phyloP scores from a whole-genome alignment of 2,329 filamentous ascomycete species.

The Capronia epimyces region DNA sequence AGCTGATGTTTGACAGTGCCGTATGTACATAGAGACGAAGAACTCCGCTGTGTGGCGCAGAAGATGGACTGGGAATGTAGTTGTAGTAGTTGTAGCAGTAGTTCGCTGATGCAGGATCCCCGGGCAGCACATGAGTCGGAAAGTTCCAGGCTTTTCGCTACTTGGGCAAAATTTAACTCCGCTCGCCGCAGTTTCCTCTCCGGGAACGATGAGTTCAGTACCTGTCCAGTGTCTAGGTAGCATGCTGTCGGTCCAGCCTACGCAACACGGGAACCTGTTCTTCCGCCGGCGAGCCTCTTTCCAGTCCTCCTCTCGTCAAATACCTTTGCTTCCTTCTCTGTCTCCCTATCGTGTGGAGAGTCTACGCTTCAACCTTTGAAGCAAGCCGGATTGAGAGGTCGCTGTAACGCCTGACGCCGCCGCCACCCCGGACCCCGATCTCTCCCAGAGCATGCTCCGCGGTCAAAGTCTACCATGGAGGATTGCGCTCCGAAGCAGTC shows the following conservation, averaged over 20 bases:
- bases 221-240: background rate
- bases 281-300: background rate
- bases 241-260: background rate
- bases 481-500: constrained; percentile 51
- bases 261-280: background rate
- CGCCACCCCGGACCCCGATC: background rate
- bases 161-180: constrained; percentile 10
- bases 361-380: background rate
- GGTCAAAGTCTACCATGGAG: constrained; percentile 62
- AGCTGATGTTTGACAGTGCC: constrained; percentile 11
- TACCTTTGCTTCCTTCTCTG: background rate
- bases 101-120: too few relatives aligned
- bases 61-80: too few relatives aligned
- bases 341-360: background rate
- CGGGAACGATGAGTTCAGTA: constrained; percentile 1
- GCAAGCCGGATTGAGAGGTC: background rate
- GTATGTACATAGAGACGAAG: constrained; percentile 1
- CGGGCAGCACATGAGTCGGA: constrained; percentile 1
- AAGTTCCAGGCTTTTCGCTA: constrained; percentile 11
- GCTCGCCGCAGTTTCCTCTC: constrained; percentile 13
- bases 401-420: background rate
- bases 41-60: background rate
- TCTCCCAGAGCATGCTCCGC: constrained; percentile 53
- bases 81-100: too few relatives aligned
- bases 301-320: background rate